A percentile compares a stretch with the other conserved stretches of the same genome.
phyloP scores from a whole-genome alignment of 169 alveolate genomes.

The Eimeria tenella region DNA sequence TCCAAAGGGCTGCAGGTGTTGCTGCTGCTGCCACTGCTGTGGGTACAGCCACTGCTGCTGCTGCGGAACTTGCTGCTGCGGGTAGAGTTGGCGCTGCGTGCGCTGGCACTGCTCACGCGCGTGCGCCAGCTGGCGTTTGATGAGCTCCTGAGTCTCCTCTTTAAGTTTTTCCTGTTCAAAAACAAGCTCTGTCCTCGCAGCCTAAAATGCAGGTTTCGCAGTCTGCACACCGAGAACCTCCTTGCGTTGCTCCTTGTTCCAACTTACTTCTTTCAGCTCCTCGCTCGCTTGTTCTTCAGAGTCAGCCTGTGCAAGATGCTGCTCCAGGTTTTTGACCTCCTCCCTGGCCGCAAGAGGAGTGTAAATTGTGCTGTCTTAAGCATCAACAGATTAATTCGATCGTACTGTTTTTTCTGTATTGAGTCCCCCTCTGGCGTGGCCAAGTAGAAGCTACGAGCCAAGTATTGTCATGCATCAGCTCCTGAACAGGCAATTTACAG shows the following conservation, averaged over 20 bases:
- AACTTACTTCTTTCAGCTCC: neutral
- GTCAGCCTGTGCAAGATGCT: neutral
- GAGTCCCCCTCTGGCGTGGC: neutral
- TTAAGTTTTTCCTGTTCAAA: neutral
- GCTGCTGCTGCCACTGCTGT: slow-evolving; percentile 5
- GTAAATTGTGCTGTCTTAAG: neutral
- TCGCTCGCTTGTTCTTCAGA: neutral
- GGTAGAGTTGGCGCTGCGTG: neutral
- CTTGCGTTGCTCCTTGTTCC: neutral
- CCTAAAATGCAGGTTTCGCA: neutral
- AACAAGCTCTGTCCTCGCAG: neutral
- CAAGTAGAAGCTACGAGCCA: neutral
- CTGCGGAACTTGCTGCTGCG: neutral
- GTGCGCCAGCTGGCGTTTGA: neutral
- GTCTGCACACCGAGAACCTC: too few species aligned
- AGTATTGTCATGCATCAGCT: neutral
- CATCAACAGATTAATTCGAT: neutral
- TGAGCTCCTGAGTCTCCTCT: neutral
- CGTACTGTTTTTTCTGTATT: neutral
- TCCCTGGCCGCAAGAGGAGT: neutral
- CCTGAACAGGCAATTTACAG: neutral
- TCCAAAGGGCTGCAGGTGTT: neutral
- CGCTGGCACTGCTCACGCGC: neutral
- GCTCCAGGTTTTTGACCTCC: neutral
- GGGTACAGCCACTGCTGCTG: neutral